Base-by-base conservation (phyloP, 2,329 filamentous ascomycete species). In the Apiospora phragmitis region DNA sequence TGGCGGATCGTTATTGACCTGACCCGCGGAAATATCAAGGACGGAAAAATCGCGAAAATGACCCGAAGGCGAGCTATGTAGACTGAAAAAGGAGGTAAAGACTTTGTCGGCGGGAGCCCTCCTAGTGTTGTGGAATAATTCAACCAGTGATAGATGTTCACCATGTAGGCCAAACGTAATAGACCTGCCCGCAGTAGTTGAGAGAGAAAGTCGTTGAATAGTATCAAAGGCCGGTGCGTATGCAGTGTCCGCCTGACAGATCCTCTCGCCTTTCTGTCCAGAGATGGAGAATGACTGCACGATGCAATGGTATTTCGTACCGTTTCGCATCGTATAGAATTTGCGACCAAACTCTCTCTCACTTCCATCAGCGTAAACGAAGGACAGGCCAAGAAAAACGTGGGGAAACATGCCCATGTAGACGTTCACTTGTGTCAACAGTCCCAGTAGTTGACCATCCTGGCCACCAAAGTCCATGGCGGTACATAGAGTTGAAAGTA, bases 391-490 rank as follows among this genome's bases (percentile, higher is more conserved):
- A 9, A 73, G 26, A 35, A 76, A 74, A 1, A 74, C 71, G 12
- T 67, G 67, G 9, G 71, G 73, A 35, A 65, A 74, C 4, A 51
- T 32, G 18, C 70, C 74, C 72, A 74, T 74, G 62, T 71, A 69
- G 11, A 71, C 35, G 45, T 65, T 71, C 26, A 75, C 51, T n/a
- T 70, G 69, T 1, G 69, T 69, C 18, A 75, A 65, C 16, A 68
- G 70, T 16, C 14, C 38, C 1, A 74, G 51, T 7, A 72, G 55
- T 16, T 51, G 45, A 6, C 73, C 75, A 47, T 70, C 45, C n/a
- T 35, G 24, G 2, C 72, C 72, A 26, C 75, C 74, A 21, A 75
- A 73, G 35, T 74, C 74, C 70, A 75, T 74, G 42, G 74, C 59
- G 7, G 74, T 68, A 42, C 74, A 76, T 6, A 74, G 51, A n/a